These are phyloP conservation scores for Trichoderma hamatum DNA, from an alignment of 2,329 filamentous ascomycete species.

Conservation along the genomic window DNA sequence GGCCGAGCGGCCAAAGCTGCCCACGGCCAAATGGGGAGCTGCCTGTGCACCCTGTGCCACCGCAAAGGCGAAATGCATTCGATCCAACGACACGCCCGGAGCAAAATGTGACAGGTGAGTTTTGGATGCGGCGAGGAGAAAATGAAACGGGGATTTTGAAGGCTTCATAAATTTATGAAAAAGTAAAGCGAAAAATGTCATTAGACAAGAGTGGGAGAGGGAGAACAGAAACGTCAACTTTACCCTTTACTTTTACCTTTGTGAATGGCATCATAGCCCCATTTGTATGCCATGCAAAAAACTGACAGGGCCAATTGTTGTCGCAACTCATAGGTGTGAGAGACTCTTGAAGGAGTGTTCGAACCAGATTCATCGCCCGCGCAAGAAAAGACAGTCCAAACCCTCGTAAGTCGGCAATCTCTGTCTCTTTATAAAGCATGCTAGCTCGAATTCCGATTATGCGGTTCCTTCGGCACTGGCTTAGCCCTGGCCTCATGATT, in stretches of 20 bases:
- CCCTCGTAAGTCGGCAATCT: conserved; percentile 49
- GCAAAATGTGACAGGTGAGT: conserved; percentile 52
- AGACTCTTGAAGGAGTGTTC: conserved; percentile 53
- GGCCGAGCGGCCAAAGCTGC: conserved; percentile 37
- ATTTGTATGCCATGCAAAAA: neutral
- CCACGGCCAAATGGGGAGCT: conserved; percentile 52
- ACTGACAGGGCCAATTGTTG: neutral
- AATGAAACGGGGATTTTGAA: neutral
- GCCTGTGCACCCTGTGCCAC: conserved; percentile 53
- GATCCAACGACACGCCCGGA: conserved; percentile 42
- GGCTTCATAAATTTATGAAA: neutral
- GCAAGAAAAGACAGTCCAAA: conserved; percentile 55
- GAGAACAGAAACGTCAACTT: neutral
- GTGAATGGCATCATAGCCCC: neutral
- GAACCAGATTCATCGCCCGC: conserved; percentile 51
- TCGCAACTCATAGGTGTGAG: conserved; percentile 45
- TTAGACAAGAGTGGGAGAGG: neutral
- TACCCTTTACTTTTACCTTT: neutral
- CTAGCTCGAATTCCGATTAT: neutral
- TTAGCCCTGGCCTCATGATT: neutral
- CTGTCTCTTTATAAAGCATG: neutral
- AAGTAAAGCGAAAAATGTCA: neutral
- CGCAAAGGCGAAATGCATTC: conserved; percentile 55
- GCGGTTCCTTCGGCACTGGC: neutral
- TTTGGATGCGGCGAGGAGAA: neutral